Base-by-base conservation (phyloP, 495 filamentous ascomycete species). In the Immersiella caudata region DNA sequence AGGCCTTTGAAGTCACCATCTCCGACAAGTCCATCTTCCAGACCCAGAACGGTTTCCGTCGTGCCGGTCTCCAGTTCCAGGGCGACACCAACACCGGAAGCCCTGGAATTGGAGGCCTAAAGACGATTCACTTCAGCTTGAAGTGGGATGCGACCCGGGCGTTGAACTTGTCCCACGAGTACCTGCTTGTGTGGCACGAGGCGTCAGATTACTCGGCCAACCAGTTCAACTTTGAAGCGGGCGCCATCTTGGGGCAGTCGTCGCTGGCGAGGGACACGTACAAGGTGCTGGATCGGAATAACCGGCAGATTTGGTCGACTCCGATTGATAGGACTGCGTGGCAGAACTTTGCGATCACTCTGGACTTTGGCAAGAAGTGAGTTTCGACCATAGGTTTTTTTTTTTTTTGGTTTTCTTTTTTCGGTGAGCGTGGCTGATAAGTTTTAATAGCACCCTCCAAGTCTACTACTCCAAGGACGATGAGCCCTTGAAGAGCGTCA, bases 191-290 rank as follows among this genome's bases (percentile, higher is more conserved):
- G 1, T 87, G 85, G 81, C 84, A 86, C 71, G 85, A 87, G 67
- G 75, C 81, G 1, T 75, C 76, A 60, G 85, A 86, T 74, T 87
- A 82, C 75, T 79, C 78, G 60, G 74, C 79, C 51, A 85, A 87
- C 74, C 82, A 86, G 60, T 86, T 85, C 78, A 85, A 85, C 57
- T 80, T 87, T 66, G 79, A 86, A 73, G 72, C 77, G 2, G 85
- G 85, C 62, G 78, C 80, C 14, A 79, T 85, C 68, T 74, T 83
- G 56, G 79, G 80, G 60, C 89, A 93, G 85, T 87, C 88, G 20
- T 88, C 88, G 71, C 83, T 96, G 83, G 88, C 90, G 16, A 92
- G 92, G 79, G 93, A 95, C 69, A 93, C 91, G 0, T 96, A 92
- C 74, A 83, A 85, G 73, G 70, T 85, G 16, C 69, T 85, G 14